These are phyloP conservation scores for Tubosaeta sp. DNA, from an alignment of 768 basidiomycete genomes.

Conservation along the genomic window DNA sequence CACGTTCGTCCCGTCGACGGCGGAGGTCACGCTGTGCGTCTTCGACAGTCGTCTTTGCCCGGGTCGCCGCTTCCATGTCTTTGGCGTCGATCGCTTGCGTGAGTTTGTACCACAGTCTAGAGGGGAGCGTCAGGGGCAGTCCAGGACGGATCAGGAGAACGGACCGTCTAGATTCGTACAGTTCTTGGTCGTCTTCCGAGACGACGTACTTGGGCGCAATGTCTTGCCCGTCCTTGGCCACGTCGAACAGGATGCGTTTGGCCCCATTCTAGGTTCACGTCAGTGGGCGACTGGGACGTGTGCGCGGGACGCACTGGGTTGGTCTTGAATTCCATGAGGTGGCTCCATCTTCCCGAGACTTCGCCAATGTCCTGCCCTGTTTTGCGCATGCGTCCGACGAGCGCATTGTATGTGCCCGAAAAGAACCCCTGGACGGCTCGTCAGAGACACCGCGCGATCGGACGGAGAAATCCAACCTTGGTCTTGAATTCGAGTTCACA, in stretches of 20 bases:
- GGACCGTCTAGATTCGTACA: constrained; percentile 83
- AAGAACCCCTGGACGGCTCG: constrained; percentile 73
- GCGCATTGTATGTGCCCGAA: constrained; percentile 91
- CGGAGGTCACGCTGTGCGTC: constrained; percentile 85
- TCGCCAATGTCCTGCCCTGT: constrained; percentile 72
- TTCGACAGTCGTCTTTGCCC: constrained; percentile 86
- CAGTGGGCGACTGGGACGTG: too few species aligned
- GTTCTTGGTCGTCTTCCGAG: constrained; percentile 83
- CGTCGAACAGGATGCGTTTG: constrained; percentile 83
- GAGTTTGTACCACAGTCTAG: constrained; percentile 75
- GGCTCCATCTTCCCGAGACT: constrained; percentile 86
- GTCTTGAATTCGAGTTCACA: constrained; percentile 97
- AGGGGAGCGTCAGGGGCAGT: too few species aligned
- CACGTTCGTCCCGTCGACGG: constrained; percentile 67
- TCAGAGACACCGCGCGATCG: not conserved
- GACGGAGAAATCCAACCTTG: constrained; percentile 50
- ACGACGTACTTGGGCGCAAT: constrained; percentile 80
- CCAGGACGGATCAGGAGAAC: constrained; percentile 15
- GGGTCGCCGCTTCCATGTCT: constrained; percentile 94
- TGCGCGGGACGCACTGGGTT: constrained; percentile 52
- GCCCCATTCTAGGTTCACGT: constrained; percentile 55
- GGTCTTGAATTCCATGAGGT: constrained; percentile 80
- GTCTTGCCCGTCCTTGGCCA: constrained; percentile 64
- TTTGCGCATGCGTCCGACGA: constrained; percentile 74
- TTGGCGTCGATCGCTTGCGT: constrained; percentile 81